Evolutionary conservation across 1,284 basidiomycete genomes (phyloP), one percentile per base, ranked within the genome.

Genomic region (Vanrija sp.): DNA sequence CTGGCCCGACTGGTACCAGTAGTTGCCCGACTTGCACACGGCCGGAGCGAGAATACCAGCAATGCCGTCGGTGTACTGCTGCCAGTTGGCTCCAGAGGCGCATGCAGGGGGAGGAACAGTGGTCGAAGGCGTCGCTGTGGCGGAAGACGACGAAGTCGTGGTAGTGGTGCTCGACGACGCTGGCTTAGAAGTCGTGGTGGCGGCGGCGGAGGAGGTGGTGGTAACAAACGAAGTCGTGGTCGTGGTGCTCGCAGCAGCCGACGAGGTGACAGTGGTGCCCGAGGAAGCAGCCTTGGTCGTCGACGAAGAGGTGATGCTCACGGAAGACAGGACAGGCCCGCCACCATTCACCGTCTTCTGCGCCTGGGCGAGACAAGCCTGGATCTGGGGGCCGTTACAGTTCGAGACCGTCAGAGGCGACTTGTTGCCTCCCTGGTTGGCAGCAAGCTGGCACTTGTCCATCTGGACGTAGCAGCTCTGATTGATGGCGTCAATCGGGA

Each of bases 381-480:
- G 10, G 25, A 55, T 51, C 49, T 51, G 57, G 7, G 25, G 9
- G 19, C 43, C 52, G 26, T 63, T 59, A 46, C 66, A 68, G 34
- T 55, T 55, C 6, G 39, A 38, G 23, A 66, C 64, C 26, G 66
- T 64, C n/a, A 68, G 45, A 10, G 50, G 44, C 34, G 18, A 48
- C n/a, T 38, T 56, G 52, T 64, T 65, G 34, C 64, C 64, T 26
- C 55, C 49, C 49, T 47, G 53, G 46, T 63, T 64, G 23, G 65
- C 65, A 12, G 58, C 56, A 38, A 51, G 51, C 52, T 65, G 64
- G 48, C 65, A 65, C 18, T 39, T 26, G 52, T 64, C 53, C 59
- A 64, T 60, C 63, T 69, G 67, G 25, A 48, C 43, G 52, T 65
- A 63, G 57, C 67, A 69, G 9, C 58, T 61, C 42, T 61, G 56